Base-by-base conservation (phyloP, 441 rosid species). In the Aquilaria agallochum region DNA sequence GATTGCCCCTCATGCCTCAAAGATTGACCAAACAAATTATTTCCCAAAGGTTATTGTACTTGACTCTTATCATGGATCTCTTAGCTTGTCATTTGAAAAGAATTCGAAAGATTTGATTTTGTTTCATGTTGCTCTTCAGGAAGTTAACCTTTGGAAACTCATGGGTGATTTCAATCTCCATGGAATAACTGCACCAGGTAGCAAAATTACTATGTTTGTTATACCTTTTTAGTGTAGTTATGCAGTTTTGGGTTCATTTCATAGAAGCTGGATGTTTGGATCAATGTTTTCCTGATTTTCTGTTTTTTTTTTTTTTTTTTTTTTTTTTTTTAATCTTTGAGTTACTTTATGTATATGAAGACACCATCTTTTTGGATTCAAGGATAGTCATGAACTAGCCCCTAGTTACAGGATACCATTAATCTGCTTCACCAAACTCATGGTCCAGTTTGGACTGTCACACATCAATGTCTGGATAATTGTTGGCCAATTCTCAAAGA, bases 131-230 rank as follows among this genome's bases (percentile, higher is more conserved):
- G 59, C 31, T 20, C 33, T 70, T 3, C 69, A 90, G 98, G 95
- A 94, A 46, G 86, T 82, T 55, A 85, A 94, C 62, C 82, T 90
- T 62, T 94, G 98, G 98, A 94, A 94, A 73, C 80, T 79, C 31
- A 90, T 90, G 98, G 96, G 98, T 44, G 95, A 85, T 68, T 94
- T 94, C 62, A 88, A 84, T 86, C 98, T 94, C 59, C 89, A 76
- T 78, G 98, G 97, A 72, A 84, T 94, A 59, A 94, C 95, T 55
- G 95, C 89, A 20, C 96, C 98, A 62, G 97, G 97, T 94, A 64
- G 3, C 45, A 45, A 55, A 2, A 0, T 42, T 51, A 4, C 47
- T 15, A 3, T 12, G 12, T 55, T 40, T 52, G 7, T 40, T 7
- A 40, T 4, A 5, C 1, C 5, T 7, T 5, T 40, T 40, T 10